Evolutionary conservation across 768 basidiomycete genomes (phyloP).

Genomic region (Boletus tylopilopsis): DNA sequence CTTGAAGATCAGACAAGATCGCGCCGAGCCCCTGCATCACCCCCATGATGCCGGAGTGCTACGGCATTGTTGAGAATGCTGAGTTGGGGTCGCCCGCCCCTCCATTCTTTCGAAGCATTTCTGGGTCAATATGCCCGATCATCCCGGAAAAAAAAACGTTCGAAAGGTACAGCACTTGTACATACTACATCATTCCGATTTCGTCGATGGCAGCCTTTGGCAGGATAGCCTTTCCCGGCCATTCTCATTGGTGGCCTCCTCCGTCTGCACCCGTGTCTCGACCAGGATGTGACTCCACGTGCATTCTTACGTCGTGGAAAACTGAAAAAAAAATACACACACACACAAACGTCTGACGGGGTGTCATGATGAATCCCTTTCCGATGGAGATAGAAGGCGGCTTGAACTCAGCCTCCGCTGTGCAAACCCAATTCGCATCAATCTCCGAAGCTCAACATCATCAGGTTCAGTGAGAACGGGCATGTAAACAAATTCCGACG

Average conservation of each 20-base stretch:
- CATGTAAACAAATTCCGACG: conserved; percentile 21
- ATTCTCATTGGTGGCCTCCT: conserved; percentile 5
- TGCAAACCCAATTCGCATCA: conserved; percentile 21
- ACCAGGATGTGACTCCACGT: neutral
- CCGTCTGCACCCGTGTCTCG: neutral
- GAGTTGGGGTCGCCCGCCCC: neutral
- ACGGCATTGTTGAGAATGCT: conserved; percentile 24
- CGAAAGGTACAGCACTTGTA: neutral
- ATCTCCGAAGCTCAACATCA: conserved; percentile 20
- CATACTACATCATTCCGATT: too few species aligned
- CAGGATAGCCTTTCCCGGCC: conserved; percentile 1
- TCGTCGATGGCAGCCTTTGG: too few species aligned
- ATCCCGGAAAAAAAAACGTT: conserved; percentile 2
- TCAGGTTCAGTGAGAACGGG: conserved; percentile 17
- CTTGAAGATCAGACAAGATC: conserved; percentile 3
- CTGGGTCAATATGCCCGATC: conserved; percentile 3
- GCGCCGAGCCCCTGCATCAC: neutral
- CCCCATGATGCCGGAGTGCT: neutral
- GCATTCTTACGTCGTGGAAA: conserved; percentile 24
- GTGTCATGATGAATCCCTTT: conserved; percentile 11
- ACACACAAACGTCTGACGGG: conserved; percentile 3
- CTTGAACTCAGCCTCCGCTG: conserved; percentile 16
- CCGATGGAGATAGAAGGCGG: conserved; percentile 23
- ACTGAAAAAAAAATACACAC: neutral
- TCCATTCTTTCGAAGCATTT: conserved; percentile 20